A percentile compares a stretch with the other conserved stretches of the same genome.
Evolutionary conservation across 805 yeast genomes (phyloP).

Genomic region (Candida nanaspora): DNA sequence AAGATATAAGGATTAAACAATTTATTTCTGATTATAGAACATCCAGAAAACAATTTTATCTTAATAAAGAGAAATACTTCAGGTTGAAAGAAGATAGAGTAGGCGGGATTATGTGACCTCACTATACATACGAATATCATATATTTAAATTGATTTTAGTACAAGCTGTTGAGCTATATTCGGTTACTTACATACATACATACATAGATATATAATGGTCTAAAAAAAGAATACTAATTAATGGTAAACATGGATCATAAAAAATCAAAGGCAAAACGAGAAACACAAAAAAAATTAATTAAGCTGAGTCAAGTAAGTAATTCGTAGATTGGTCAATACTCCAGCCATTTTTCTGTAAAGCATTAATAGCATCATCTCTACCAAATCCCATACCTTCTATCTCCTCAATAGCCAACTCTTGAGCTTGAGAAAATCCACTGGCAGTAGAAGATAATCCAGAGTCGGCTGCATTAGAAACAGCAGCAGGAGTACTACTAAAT

Average conservation of each 20-base stretch:
- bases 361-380: slow-evolving; percentile 54
- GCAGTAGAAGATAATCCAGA: neutral
- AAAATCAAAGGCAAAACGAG: neutral
- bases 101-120: slow-evolving; percentile 17
- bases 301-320: slow-evolving; percentile 67
- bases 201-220: too few species aligned
- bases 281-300: slow-evolving; percentile 2
- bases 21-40: slow-evolving; percentile 36
- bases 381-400: slow-evolving; percentile 87
- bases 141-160: too few species aligned
- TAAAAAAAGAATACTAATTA: neutral
- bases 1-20: slow-evolving; percentile 13
- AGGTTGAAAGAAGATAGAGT: slow-evolving; percentile 41
- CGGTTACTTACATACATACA: too few species aligned
- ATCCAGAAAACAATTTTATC: slow-evolving; percentile 35
- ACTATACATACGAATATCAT: too few species aligned
- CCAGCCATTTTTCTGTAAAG: slow-evolving; percentile 65
- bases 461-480: neutral
- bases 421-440: slow-evolving; percentile 17
- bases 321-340: slow-evolving; percentile 85
- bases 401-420: slow-evolving; percentile 58
- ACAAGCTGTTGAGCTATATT: too few species aligned
- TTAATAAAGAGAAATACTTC: slow-evolving; percentile 37
- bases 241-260: neutral
- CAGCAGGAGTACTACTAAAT: neutral